These are phyloP conservation scores for Poronia punctata DNA, from an alignment of 495 filamentous ascomycete genomes.

Conservation along the genomic window DNA sequence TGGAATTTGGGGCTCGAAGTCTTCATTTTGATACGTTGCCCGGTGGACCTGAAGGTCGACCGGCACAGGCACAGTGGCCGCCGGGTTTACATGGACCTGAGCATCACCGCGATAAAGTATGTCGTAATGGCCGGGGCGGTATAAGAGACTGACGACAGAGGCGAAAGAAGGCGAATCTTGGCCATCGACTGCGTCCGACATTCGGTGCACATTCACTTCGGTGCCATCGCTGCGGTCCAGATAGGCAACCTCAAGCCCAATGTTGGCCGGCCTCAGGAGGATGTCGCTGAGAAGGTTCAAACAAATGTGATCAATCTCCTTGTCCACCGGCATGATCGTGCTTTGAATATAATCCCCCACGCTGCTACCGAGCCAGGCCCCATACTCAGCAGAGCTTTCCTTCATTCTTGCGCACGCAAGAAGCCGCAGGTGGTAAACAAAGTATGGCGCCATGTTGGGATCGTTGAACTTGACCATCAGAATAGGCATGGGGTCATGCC, in stretches of 20 bases:
- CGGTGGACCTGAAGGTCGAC: conserved; percentile 50
- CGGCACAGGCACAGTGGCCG: conserved; percentile 34
- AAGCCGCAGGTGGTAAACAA: conserved; percentile 64
- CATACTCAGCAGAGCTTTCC: conserved; percentile 58
- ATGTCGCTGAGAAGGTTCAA: conserved; percentile 70
- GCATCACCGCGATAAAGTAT: conserved; percentile 68
- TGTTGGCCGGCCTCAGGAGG: conserved; percentile 69
- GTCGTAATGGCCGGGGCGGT: conserved; percentile 84
- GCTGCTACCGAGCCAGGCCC: conserved; percentile 56
- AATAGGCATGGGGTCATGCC: conserved; percentile 49
- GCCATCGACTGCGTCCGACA: conserved; percentile 51
- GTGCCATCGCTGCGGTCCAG: conserved; percentile 80
- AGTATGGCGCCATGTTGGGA: conserved; percentile 53
- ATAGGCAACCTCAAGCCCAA: conserved; percentile 83
- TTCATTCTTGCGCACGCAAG: conserved; percentile 87
- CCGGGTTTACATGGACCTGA: conserved; percentile 34
- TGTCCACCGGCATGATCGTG: conserved; percentile 63
- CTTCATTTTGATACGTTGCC: conserved; percentile 25
- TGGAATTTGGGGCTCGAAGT: conserved; percentile 32
- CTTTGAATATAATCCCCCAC: conserved; percentile 64
- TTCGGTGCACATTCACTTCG: conserved; percentile 69
- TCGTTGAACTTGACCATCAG: conserved; percentile 75
- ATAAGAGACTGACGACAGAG: conserved; percentile 44
- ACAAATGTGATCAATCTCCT: conserved; percentile 86
- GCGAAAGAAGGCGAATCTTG: conserved; percentile 39